phyloP scores from a whole-genome alignment of 164 flowering plant genomes.

The Akebia trifoliata region DNA sequence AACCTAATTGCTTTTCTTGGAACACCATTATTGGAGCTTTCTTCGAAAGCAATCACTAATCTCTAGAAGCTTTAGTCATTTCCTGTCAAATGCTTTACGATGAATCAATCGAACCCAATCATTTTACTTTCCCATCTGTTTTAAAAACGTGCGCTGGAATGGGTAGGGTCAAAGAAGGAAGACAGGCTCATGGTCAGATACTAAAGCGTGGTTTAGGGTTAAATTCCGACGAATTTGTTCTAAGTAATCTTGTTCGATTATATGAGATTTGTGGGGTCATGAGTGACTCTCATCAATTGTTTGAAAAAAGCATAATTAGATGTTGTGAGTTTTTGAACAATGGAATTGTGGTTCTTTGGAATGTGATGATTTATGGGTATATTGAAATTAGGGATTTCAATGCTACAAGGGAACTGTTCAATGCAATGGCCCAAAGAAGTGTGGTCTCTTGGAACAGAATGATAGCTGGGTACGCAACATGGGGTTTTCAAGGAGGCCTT shows the following conservation, averaged over 20 bases:
- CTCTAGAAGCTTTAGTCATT: slow-evolving; percentile 29
- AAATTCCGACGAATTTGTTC: slow-evolving; percentile 41
- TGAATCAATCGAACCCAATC: slow-evolving; percentile 33
- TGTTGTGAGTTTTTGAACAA: slow-evolving; percentile 19
- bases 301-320: slow-evolving; percentile 12
- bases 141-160: slow-evolving; percentile 42
- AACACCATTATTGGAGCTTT: slow-evolving; percentile 54
- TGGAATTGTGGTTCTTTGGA: slow-evolving; percentile 52
- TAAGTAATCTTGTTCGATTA: slow-evolving; percentile 45
- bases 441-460: slow-evolving; percentile 71
- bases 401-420: slow-evolving; percentile 40
- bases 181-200: slow-evolving; percentile 41
- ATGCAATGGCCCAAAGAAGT: slow-evolving; percentile 48
- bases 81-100: slow-evolving; percentile 30
- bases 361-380: slow-evolving; percentile 66
- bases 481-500: slow-evolving; percentile 52
- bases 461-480: slow-evolving; percentile 58
- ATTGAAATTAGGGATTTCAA: slow-evolving; percentile 34
- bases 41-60: slow-evolving; percentile 25
- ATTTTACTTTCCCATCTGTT: slow-evolving; percentile 50
- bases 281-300: slow-evolving; percentile 35
- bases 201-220: slow-evolving; percentile 32
- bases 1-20: slow-evolving; percentile 48
- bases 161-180: slow-evolving; percentile 35
- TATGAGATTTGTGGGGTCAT: slow-evolving; percentile 39